Conservation (phyloP, 306 rosid species). For the Sophora flavescens region DNA sequence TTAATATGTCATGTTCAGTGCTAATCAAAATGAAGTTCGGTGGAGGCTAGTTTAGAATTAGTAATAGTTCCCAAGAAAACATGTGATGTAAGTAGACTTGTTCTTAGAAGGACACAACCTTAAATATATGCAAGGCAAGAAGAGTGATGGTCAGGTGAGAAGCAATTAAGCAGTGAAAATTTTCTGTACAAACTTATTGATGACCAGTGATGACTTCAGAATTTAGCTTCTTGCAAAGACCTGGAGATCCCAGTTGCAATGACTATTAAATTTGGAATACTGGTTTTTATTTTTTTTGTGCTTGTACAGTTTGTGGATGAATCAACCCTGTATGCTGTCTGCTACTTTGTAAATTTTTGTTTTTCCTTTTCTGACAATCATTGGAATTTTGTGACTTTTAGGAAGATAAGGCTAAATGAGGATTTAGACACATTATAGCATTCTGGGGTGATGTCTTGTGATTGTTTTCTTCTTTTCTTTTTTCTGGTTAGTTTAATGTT, state of each 20-base stretch:
- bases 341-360: not conserved
- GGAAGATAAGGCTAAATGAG: not conserved
- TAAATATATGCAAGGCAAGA: not conserved
- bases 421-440: not conserved
- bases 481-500: not conserved
- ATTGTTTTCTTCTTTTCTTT: not conserved
- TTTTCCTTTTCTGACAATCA: not conserved
- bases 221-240: conserved; percentile 1
- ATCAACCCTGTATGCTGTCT: not conserved
- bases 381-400: not conserved
- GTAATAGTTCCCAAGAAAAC: not conserved
- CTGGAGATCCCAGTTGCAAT: not conserved
- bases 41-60: not conserved
- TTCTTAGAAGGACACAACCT: not conserved
- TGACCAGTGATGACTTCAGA: not conserved
- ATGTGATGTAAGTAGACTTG: not conserved
- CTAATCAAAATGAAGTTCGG: not conserved
- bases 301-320: not conserved
- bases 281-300: not conserved
- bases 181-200: not conserved
- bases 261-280: not conserved
- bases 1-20: not conserved
- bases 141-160: not conserved
- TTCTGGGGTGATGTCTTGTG: not conserved
- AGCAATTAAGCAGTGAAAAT: not conserved